Evolutionary conservation across 371 early-diverging fungal species (phyloP).

Genomic region (Sanchytrium tribonematis): DNA sequence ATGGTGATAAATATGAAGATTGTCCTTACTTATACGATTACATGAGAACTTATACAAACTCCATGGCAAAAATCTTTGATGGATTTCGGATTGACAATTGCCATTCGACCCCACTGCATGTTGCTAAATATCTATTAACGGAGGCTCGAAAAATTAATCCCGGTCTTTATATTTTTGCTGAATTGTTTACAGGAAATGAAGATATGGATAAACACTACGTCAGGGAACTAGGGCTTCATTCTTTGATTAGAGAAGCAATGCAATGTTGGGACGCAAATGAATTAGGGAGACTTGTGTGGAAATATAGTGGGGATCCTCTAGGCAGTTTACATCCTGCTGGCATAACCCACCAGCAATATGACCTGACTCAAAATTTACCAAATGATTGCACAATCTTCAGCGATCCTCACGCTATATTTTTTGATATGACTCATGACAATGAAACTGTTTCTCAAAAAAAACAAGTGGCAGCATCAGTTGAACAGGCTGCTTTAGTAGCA

Average conservation of each 20-base stretch:
- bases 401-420: conserved; percentile 68
- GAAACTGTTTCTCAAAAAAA: conserved; percentile 73
- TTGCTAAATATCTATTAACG: conserved; percentile 69
- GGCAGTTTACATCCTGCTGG: conserved; percentile 11
- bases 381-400: too few relatives aligned
- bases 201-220: conserved; percentile 68
- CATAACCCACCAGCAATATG: too few relatives aligned
- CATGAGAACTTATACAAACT: conserved; percentile 53
- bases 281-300: conserved; percentile 52
- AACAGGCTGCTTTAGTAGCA: conserved; percentile 64
- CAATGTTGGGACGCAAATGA: conserved; percentile 78
- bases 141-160: conserved; percentile 52
- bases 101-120: conserved; percentile 80
- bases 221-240: conserved; percentile 66
- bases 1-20: conserved; percentile 40
- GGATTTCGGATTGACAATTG: conserved; percentile 94
- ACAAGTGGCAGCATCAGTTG: conserved; percentile 51
- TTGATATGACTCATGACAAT: conserved; percentile 94
- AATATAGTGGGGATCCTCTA: conserved; percentile 55
- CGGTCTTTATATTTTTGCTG: conserved; percentile 77
- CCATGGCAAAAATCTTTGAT: conserved; percentile 59
- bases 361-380: too few relatives aligned
- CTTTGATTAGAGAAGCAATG: conserved; percentile 84
- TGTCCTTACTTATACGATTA: conserved; percentile 87
- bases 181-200: conserved; percentile 79